These are phyloP conservation scores for Jackrogersella multiformis DNA, from an alignment of 495 filamentous ascomycete species.

Conservation along the genomic window DNA sequence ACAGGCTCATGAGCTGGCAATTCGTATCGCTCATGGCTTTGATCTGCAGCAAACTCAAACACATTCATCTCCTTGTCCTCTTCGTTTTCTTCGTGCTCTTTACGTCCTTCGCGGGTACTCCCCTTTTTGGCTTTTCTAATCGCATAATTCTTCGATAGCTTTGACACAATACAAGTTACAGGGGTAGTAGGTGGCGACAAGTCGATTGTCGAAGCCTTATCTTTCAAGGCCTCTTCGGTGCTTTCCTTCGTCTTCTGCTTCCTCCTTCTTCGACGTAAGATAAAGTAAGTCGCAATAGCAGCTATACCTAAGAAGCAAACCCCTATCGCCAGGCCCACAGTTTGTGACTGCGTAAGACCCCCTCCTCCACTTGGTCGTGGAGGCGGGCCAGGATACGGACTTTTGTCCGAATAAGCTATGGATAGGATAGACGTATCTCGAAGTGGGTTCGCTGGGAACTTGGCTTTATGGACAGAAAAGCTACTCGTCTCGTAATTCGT, in stretches of 20 bases:
- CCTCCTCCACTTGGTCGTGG: conserved; percentile 14
- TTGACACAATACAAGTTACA: conserved; percentile 34
- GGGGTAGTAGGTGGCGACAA: conserved; percentile 34
- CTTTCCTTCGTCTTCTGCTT: conserved; percentile 17
- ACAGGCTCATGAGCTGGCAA: conserved; percentile 59
- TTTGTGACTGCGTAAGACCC: conserved; percentile 58
- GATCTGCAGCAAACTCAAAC: conserved; percentile 58
- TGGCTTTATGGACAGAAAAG: conserved; percentile 69
- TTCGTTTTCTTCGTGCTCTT: conserved; percentile 35
- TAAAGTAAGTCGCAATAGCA: conserved; percentile 48
- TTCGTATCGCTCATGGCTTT: conserved; percentile 59
- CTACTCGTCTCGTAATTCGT: conserved; percentile 70
- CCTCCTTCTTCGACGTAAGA: conserved; percentile 44
- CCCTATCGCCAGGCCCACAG: conserved; percentile 52
- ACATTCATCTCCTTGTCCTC: conserved; percentile 44
- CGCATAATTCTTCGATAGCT: conserved; percentile 32
- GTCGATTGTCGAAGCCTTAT: conserved; percentile 42
- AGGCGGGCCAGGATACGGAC: conserved; percentile 52
- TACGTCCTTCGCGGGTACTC: conserved; percentile 18
- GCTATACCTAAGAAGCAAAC: conserved; percentile 56
- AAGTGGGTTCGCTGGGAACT: conserved; percentile 57
- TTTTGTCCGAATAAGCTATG: conserved; percentile 58
- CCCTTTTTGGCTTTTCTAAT: conserved; percentile 37
- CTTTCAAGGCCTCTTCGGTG: conserved; percentile 32
- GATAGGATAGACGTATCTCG: conserved; percentile 58